Base-by-base conservation (phyloP, 2,329 filamentous ascomycete genomes). In the Neonectria coccinea region DNA sequence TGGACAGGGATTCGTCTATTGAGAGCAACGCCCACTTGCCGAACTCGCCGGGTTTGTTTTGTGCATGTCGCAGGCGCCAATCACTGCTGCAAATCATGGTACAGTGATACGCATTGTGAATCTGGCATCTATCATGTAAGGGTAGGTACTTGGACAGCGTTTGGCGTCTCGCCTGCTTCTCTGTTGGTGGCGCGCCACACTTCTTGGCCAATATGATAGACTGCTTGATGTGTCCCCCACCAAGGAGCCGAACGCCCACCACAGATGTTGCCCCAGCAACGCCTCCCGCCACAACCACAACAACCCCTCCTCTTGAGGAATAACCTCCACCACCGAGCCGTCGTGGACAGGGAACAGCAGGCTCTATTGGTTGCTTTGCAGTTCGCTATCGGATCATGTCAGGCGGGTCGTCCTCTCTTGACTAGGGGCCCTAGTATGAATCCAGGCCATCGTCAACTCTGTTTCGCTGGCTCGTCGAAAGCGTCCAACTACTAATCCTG, bases 311-410 rank as follows among this genome's bases (percentile, higher is more conserved):
- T 31, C 47, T 5, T 22, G 51, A 51, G 11, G 27, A n/a, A 33
- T 29, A 11, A 11, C 48, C 48, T 51, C 48, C 48, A 51, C 48
- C 48, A 20, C n/a, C 14, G 48, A 22, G 25, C 14, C 47, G n/a
- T 50, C 16, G 16, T 10, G n/a, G 29, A 51, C 48, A 39, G 48
- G 29, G n/a, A 50, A 33, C 14, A 11, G 22, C 29, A 14, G n/a
- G 33, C 59, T 48, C 20, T 14, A 52, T 55, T 62, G 53, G 59
- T 29, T 14, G 27, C 45, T 56, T 27, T 27, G 29, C 9, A 25
- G 22, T 12, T 52, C 27, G 16, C 36, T 39, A 62, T 56, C 59
- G 54, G 53, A 56, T 33, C 53, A 62, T 62, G 59, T 27, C 39
- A 29, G 31, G 59, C 59, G 59, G 59, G 59, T 45, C 59, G 29